phyloP scores from a whole-genome alignment of 208 protist genomes.

The Leishmania braziliensis region DNA sequence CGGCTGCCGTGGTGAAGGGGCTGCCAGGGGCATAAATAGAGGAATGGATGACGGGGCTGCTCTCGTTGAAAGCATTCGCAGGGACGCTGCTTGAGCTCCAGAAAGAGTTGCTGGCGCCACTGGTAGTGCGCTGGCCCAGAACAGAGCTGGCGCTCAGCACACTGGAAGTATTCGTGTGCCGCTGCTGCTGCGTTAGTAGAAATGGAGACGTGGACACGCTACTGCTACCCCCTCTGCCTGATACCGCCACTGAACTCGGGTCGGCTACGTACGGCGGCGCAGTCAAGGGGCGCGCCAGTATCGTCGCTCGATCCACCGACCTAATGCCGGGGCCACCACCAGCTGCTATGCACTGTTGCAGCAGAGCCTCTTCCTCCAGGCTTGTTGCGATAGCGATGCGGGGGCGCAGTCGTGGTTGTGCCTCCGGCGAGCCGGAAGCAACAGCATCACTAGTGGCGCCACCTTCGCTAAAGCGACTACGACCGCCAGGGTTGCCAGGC shows the following conservation, averaged over 20 bases:
- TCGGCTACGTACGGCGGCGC: conserved; percentile 17
- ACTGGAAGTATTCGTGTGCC: not conserved
- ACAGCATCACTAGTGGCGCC: not conserved
- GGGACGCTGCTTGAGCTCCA: not conserved
- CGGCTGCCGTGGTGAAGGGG: conserved; percentile 8
- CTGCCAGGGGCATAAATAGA: not conserved
- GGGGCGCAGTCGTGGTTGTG: not conserved
- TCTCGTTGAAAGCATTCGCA: not conserved
- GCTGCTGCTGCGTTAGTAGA: not conserved
- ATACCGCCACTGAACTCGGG: not conserved
- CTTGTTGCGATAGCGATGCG: not conserved
- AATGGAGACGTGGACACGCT: not conserved
- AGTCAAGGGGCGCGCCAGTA: conserved; percentile 8
- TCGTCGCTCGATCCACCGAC: not conserved
- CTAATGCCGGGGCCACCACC: not conserved
- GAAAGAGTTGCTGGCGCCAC: not conserved
- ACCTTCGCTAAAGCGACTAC: not conserved
- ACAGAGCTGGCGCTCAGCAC: not conserved
- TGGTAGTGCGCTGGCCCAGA: not conserved
- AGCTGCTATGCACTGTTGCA: not conserved
- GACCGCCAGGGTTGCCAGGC: not conserved
- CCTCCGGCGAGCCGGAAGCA: not conserved
- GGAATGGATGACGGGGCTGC: not conserved
- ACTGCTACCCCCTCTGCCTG: not conserved
- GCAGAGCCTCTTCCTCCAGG: conserved; percentile 11